phyloP scores from a whole-genome alignment of 169 alveolate genomes.

The Plasmodium coatneyi region DNA sequence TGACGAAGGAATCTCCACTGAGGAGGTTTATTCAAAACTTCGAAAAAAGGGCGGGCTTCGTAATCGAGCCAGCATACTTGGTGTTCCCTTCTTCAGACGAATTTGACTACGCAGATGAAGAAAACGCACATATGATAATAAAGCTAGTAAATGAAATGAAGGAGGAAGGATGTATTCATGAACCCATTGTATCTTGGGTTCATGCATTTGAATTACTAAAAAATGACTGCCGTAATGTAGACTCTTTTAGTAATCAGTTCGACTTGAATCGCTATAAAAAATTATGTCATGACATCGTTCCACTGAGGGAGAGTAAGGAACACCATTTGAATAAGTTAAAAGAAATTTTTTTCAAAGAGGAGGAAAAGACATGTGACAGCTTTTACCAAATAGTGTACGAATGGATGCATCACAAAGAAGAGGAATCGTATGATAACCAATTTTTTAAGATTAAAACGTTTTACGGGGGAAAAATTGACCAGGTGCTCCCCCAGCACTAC shows the following conservation, averaged over 20 bases:
- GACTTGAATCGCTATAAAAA: not conserved
- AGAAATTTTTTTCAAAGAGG: not conserved
- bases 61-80: slow-evolving; percentile 48
- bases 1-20: slow-evolving; percentile 1
- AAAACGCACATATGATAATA: slow-evolving; percentile 16
- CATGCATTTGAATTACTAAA: slow-evolving; percentile 19
- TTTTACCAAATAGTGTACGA: slow-evolving; percentile 31
- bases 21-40: slow-evolving; percentile 7
- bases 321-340: slow-evolving; percentile 26
- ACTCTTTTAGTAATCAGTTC: slow-evolving; percentile 5
- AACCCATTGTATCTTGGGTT: slow-evolving; percentile 65
- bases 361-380: not conserved
- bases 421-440: slow-evolving; percentile 1
- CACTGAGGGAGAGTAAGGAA: not conserved
- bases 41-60: slow-evolving; percentile 51
- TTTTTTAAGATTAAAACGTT: slow-evolving; percentile 6
- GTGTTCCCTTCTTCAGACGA: slow-evolving; percentile 33
- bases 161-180: slow-evolving; percentile 27
- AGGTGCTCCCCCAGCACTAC: slow-evolving; percentile 16
- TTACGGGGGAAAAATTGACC: not conserved
- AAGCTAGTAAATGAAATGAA: slow-evolving; percentile 36
- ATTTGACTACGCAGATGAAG: slow-evolving; percentile 38
- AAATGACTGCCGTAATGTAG: slow-evolving; percentile 31
- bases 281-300: slow-evolving; percentile 2
- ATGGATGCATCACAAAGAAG: slow-evolving; percentile 8